A percentile compares a stretch with the other conserved stretches of the same genome.
Conservation (phyloP, 2,329 filamentous ascomycete genomes). For the Hypoxylon sp. region DNA sequence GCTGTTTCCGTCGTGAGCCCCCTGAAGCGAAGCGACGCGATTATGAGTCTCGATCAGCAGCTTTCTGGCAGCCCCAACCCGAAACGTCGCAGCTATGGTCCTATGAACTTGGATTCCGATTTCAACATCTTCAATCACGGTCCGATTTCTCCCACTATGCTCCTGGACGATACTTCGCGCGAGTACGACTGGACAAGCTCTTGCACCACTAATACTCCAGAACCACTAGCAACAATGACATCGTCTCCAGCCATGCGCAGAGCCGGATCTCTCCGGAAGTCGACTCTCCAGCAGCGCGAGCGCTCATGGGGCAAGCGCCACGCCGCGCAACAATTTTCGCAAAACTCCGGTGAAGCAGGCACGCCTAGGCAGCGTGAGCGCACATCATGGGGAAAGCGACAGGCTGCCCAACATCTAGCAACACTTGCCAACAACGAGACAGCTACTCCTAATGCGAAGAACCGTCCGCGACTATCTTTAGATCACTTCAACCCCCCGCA, state of each 20-base stretch:
- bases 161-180: slow-evolving; percentile 60
- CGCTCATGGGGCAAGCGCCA: slow-evolving; percentile 73
- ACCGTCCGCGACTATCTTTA: slow-evolving; percentile 78
- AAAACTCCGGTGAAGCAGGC: slow-evolving; percentile 63
- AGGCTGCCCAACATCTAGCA: slow-evolving; percentile 67
- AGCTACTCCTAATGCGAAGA: slow-evolving; percentile 67
- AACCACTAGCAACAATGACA: slow-evolving; percentile 59
- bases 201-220: slow-evolving; percentile 51
- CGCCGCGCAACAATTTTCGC: slow-evolving; percentile 67
- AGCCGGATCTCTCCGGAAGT: slow-evolving; percentile 83
- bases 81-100: slow-evolving; percentile 88
- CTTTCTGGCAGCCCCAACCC: slow-evolving; percentile 86
- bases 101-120: slow-evolving; percentile 69
- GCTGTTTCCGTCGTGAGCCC: slow-evolving; percentile 77
- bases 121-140: slow-evolving; percentile 82
- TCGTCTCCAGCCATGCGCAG: slow-evolving; percentile 72
- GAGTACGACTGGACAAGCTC: slow-evolving; percentile 67
- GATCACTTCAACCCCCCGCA: slow-evolving; percentile 80
- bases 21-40: slow-evolving; percentile 89
- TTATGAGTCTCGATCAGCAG: slow-evolving; percentile 86
- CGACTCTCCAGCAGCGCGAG: slow-evolving; percentile 87
- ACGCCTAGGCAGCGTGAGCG: slow-evolving; percentile 72
- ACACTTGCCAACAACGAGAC: slow-evolving; percentile 63
- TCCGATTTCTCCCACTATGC: slow-evolving; percentile 59
- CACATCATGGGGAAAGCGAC: slow-evolving; percentile 70